These are phyloP conservation scores for Trichosporon ovoides DNA, from an alignment of 1,284 basidiomycete genomes.

Conservation along the genomic window DNA sequence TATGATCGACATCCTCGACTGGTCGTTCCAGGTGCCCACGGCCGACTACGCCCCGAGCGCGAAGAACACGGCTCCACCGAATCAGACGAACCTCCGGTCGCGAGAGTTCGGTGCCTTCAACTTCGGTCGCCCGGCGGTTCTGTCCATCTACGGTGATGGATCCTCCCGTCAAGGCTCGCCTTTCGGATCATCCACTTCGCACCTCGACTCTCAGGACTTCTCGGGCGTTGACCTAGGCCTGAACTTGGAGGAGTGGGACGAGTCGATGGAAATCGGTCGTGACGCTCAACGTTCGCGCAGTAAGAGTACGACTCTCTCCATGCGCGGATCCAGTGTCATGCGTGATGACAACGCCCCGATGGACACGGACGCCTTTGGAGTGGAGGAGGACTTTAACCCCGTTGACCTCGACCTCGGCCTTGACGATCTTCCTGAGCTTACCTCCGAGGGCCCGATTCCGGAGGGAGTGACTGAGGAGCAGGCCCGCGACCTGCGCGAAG, in stretches of 20 bases:
- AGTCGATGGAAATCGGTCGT: constrained; percentile 61
- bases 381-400: background rate
- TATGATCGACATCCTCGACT: constrained; percentile 41
- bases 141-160: constrained; percentile 41
- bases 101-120: constrained; percentile 45
- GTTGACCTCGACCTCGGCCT: constrained; percentile 22
- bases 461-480: background rate
- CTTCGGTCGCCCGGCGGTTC: constrained; percentile 49
- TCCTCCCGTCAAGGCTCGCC: constrained; percentile 36
- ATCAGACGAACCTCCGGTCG: constrained; percentile 27
- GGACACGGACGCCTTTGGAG: constrained; percentile 30
- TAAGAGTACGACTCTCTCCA: constrained; percentile 47
- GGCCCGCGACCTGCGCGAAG: constrained; percentile 51
- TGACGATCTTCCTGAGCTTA: constrained; percentile 46
- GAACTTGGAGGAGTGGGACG: constrained; percentile 48
- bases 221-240: constrained; percentile 43
- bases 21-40: constrained; percentile 24
- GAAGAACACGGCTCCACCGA: constrained; percentile 20
- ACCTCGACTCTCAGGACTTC: constrained; percentile 81
- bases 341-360: constrained; percentile 50
- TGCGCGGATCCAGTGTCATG: constrained; percentile 26
- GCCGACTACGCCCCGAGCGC: constrained; percentile 9
- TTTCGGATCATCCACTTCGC: constrained; percentile 45
- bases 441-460: background rate
- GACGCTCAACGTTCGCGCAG: constrained; percentile 53